Percentiles rank a stretch among this genome's conserved stretches.
phyloP scores from a whole-genome alignment of 306 rosid genomes.

The Quercus parvula region DNA sequence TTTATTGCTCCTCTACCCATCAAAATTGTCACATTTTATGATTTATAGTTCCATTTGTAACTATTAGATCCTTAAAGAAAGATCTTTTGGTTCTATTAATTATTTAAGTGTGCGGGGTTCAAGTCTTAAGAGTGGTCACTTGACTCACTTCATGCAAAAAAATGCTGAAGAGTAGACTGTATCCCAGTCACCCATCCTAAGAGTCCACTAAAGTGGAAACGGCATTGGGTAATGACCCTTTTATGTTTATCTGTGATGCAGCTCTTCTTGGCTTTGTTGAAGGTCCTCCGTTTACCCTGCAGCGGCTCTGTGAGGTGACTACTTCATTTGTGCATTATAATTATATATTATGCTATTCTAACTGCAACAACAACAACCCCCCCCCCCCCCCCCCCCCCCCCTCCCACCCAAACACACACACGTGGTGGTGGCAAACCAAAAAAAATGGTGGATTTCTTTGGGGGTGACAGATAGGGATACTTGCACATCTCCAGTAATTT shows the following conservation, averaged over 20 bases:
- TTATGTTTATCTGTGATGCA: slow-evolving; percentile 43
- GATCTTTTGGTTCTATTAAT: background rate
- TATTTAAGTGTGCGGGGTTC: background rate
- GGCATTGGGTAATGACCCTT: background rate
- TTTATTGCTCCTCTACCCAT: background rate
- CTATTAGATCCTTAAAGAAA: background rate
- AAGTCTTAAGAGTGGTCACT: background rate
- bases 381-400: no score
- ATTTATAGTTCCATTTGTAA: background rate
- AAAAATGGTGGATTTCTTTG: background rate
- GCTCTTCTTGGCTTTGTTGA: slow-evolving; percentile 67
- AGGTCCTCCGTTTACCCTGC: slow-evolving; percentile 97
- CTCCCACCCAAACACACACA: background rate
- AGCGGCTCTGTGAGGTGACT: slow-evolving; percentile 86
- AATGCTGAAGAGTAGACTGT: background rate
- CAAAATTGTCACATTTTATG: background rate
- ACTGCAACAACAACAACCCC: fast-evolving
- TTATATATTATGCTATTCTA: slow-evolving; percentile 5
- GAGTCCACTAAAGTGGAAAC: no score
- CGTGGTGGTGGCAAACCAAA: background rate
- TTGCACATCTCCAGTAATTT: background rate
- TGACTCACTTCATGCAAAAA: background rate
- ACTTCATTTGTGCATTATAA: background rate
- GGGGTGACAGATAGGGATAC: background rate
- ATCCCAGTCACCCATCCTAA: no score